Percentiles rank a stretch among this genome's conserved stretches.
Evolutionary conservation across 2,329 filamentous ascomycete genomes (phyloP).

Genomic region (Ophiocordyceps camponoti-rufipedis): DNA sequence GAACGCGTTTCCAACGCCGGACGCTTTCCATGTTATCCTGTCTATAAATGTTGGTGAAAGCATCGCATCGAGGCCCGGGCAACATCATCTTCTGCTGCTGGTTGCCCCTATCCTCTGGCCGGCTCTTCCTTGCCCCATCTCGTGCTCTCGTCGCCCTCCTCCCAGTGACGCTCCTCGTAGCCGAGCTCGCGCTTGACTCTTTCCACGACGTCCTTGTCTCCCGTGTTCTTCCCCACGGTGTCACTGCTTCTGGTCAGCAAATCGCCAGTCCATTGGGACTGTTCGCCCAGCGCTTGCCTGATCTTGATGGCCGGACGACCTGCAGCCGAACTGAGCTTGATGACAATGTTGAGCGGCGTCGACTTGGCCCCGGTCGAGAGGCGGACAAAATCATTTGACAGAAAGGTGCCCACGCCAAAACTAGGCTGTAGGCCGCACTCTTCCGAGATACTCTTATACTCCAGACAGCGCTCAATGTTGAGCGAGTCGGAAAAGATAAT

Average conservation of each 20-base stretch:
- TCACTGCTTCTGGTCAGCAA: constrained; percentile 26
- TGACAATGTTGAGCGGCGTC: constrained; percentile 87
- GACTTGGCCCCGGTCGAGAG: constrained; percentile 63
- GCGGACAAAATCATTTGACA: constrained; percentile 86
- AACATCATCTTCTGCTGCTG: constrained; percentile 3
- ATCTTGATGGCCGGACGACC: constrained; percentile 82
- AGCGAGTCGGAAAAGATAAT: constrained; percentile 94
- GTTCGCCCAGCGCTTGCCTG: constrained; percentile 20
- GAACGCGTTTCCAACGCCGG: neutral
- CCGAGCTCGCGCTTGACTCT: constrained; percentile 73
- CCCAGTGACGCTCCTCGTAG: constrained; percentile 74
- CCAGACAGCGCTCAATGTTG: constrained; percentile 74
- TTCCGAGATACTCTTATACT: constrained; percentile 76
- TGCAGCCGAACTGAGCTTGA: constrained; percentile 77
- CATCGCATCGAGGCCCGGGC: neutral
- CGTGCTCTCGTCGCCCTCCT: constrained; percentile 63
- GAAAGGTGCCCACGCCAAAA: constrained; percentile 88
- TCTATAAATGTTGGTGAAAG: neutral
- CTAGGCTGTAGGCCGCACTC: constrained; percentile 64
- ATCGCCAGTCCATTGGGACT: neutral
- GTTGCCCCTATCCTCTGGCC: constrained; percentile 2
- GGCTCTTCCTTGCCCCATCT: constrained; percentile 52
- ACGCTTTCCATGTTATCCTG: neutral
- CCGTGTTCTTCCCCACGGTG: constrained; percentile 88
- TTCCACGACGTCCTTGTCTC: constrained; percentile 59